Percentiles rank a stretch among this genome's conserved stretches.
Conservation (phyloP, 805 yeast species). For the Starmerella stigmatis region DNA sequence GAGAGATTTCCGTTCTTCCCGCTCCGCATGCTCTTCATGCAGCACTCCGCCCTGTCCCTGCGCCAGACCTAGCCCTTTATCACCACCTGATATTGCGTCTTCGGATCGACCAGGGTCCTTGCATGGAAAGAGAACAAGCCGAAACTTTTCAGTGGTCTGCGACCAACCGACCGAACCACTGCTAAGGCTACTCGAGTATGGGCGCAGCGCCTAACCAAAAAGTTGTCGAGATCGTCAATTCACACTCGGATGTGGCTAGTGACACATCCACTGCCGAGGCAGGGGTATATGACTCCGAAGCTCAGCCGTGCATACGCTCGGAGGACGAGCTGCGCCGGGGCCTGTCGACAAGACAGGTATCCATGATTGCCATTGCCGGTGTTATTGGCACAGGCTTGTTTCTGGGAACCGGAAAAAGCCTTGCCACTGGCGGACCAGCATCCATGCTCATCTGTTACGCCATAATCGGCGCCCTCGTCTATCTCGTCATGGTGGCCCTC, state of each 20-base stretch:
- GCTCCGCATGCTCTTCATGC: too few species aligned
- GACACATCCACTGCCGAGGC: not conserved
- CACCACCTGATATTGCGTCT: too few species aligned
- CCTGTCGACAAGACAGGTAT: conserved; percentile 39
- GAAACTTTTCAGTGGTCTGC: too few species aligned
- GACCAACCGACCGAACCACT: too few species aligned
- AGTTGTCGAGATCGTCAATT: not conserved
- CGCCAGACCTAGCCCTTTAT: too few species aligned
- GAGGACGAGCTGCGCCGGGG: conserved; percentile 24
- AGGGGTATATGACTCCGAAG: not conserved
- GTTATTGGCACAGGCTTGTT: conserved; percentile 63
- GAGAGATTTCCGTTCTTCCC: too few species aligned
- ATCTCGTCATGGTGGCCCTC: conserved; percentile 36
- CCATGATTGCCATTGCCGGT: conserved; percentile 67
- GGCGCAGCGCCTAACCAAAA: too few species aligned
- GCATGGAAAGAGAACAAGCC: too few species aligned
- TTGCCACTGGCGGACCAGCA: conserved; percentile 44
- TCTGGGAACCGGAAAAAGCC: conserved; percentile 41
- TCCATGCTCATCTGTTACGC: conserved; percentile 42
- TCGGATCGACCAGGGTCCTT: too few species aligned
- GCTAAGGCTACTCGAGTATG: too few species aligned
- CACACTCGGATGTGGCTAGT: too few species aligned
- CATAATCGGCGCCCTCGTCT: conserved; percentile 35
- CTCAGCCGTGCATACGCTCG: not conserved
- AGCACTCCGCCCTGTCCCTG: too few species aligned